Evolutionary conservation across 2,329 filamentous ascomycete species (phyloP), one percentile per base, ranked within the genome.

Genomic region (Verticillium nonalfalfae): DNA sequence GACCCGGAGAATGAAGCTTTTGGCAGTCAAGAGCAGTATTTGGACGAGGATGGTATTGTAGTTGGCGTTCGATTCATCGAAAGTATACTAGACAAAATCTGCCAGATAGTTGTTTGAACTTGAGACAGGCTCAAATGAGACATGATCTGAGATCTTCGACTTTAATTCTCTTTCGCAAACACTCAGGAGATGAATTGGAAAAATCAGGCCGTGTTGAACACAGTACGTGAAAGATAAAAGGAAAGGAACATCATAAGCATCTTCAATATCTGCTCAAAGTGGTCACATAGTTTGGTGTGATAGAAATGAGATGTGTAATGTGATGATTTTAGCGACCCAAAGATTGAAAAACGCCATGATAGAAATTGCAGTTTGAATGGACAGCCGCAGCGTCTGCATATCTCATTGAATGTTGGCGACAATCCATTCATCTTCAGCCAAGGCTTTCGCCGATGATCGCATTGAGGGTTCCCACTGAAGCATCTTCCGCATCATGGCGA

Each of bases 401-500:
- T 4, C 2, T 54, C 38, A 40, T 34, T 38, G 31, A 33, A 59
- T 31, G 14, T 59, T 18, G 1, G 18, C 58, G 13, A 39, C 59
- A 7, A 74, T 67, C 73, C 73, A 75, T 33, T 68, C 64, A 50
- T 74, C 69, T 1, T 73, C 45, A 5, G 66, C 64, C 18, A 76
- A 60, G 18, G 62, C 65, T 57, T 67, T 71, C 0, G 74, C 71
- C 6, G 72, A 69, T 7, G 60, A 62, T 13, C 74, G 69, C 11
- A 71, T 65, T 7, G 59, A 61, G 21, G 74, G 72, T 7, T 71
- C 68, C 74, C 75, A 77, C 7, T 73, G 71, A 5, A 78, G 66
- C 71, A 76, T 76, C 60, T 69, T 75, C 13, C 65, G 60, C 69
- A 78, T 72, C 61, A 77, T 68, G 6, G 60, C 56, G 1, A 78